Evolutionary conservation across 1,284 basidiomycete species (phyloP), one percentile per base, ranked within the genome.

Genomic region (Ustilago nuda): DNA sequence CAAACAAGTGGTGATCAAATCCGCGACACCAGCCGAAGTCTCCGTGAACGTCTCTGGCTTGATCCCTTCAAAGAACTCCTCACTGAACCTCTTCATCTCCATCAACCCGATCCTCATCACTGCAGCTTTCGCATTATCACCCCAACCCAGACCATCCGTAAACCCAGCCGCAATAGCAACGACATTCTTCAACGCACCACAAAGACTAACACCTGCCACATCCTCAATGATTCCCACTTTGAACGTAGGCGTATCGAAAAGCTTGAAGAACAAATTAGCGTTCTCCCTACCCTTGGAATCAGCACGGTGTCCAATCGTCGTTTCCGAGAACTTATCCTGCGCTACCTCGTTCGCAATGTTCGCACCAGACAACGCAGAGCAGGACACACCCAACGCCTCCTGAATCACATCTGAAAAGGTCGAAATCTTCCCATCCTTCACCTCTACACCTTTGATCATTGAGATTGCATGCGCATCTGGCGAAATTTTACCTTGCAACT

Each of bases 331-430:
- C 69, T 86, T 84, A 67, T 87, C 88, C 57, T 81, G 85, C 1
- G 88, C 88, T 23, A 88, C 89, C 79, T 90, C 89, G 66, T 89
- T 87, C 39, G 89, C 89, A 59, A 90, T 90, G 85, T 90, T 90
- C 37, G 89, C 89, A 6, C 89, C 89, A 41, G 87, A 88, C 4
- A 90, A 81, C 2, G 89, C 89, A 1, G 87, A 88, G 73, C 88
- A 89, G 8, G 87, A 87, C 37, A 88, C 87, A 15, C 86, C 86
- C 41, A 90, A 85, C 72, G 88, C 86, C 37, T 86, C 84, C 80
- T 89, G 87, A 74, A 90, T 90, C 36, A 90, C 85, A 69, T 88
- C 87, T 15, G 89, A 88, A 80, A 89, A 90, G 61, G 90, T 89
- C 64, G 86, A 85, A 72, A 90, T 90, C 62, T 89, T 85, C 63